Conservation (phyloP, 306 rosid species). For the Vicia faba region DNA sequence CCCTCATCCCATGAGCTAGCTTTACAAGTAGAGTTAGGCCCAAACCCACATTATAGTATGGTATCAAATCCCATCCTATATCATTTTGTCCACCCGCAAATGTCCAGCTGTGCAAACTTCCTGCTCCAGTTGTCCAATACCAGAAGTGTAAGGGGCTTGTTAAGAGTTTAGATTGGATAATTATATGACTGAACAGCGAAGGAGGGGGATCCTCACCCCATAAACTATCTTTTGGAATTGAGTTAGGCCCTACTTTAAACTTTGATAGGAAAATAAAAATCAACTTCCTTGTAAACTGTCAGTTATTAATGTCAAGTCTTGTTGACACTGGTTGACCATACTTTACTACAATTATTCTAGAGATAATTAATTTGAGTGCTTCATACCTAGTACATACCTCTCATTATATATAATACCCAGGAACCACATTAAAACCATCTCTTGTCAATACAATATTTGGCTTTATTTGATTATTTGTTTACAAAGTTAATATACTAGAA, state of each 20-base stretch:
- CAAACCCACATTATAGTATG: neutral
- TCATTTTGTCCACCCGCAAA: neutral
- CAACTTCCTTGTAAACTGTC: slow-evolving; percentile 9
- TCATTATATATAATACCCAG: too few relatives aligned
- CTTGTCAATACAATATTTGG: neutral
- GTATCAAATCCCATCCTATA: neutral
- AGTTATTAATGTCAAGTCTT: slow-evolving; percentile 10
- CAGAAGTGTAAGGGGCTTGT: neutral
- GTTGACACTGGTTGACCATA: slow-evolving; percentile 17
- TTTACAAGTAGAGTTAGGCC: neutral
- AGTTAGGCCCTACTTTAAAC: neutral
- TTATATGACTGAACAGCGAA: neutral
- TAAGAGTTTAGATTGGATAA: neutral
- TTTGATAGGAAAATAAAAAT: neutral
- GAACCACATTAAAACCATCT: too few relatives aligned
- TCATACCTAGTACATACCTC: too few relatives aligned
- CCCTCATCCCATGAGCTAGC: neutral
- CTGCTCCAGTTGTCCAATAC: neutral
- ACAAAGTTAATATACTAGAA: neutral
- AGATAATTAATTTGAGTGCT: too few relatives aligned
- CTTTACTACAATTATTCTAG: neutral
- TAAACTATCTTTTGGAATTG: neutral
- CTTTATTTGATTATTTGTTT: neutral
- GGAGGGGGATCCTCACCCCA: neutral
- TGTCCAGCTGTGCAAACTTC: neutral